phyloP scores from a whole-genome alignment of 176 grass and related monocot genomes.

The Olyra latifolia region DNA sequence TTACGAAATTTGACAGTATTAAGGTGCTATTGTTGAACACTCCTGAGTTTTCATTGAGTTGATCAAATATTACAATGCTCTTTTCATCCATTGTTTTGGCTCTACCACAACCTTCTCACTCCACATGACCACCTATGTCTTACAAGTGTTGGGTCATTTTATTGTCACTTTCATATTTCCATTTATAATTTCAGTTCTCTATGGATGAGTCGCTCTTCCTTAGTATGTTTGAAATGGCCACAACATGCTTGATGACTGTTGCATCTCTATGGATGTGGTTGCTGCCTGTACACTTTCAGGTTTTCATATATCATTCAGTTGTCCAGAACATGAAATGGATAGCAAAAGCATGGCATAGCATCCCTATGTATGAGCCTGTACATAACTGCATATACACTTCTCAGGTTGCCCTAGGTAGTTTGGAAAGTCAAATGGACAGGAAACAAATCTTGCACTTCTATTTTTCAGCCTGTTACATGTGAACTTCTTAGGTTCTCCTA shows the following conservation, averaged over 20 bases:
- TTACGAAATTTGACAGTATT: slow-evolving; percentile 62
- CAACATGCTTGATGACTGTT: neutral
- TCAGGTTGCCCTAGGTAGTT: neutral
- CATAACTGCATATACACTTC: neutral
- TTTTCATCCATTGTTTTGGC: neutral
- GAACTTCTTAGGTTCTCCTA: neutral
- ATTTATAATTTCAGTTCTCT: slow-evolving; percentile 16
- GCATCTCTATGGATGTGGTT: slow-evolving; percentile 8
- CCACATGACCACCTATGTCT: neutral
- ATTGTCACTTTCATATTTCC: slow-evolving; percentile 1
- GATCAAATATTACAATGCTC: neutral
- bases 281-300: slow-evolving; percentile 8
- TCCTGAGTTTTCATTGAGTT: slow-evolving; percentile 24
- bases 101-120: neutral
- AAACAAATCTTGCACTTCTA: neutral
- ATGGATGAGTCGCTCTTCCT: neutral
- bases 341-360: neutral
- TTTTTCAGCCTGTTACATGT: neutral
- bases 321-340: slow-evolving; percentile 5
- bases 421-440: neutral
- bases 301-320: slow-evolving; percentile 5
- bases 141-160: neutral
- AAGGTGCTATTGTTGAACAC: slow-evolving; percentile 50
- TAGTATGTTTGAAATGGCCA: slow-evolving; percentile 7
- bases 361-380: neutral